phyloP scores from a whole-genome alignment of 805 yeast genomes.

The Schizosaccharomyces osmophilus region DNA sequence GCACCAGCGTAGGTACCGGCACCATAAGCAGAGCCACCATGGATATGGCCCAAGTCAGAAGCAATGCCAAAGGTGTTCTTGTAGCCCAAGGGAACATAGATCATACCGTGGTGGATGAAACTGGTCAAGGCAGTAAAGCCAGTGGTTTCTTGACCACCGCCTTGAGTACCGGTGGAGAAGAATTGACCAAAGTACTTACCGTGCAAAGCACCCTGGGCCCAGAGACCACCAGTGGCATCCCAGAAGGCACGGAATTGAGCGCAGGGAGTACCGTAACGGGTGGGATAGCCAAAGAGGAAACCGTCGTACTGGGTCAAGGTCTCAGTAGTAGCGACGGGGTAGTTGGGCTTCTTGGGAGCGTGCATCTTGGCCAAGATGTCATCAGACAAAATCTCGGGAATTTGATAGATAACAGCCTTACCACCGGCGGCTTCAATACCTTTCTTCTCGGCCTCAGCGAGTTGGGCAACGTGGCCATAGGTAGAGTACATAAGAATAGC shows the following conservation, averaged over 20 bases:
- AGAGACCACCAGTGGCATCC: slow-evolving; percentile 55
- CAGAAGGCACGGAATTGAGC: slow-evolving; percentile 56
- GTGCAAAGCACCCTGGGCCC: slow-evolving; percentile 49
- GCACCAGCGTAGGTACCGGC: slow-evolving; percentile 59
- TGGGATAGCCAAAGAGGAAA: slow-evolving; percentile 62
- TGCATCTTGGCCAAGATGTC: slow-evolving; percentile 32
- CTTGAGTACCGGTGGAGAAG: slow-evolving; percentile 46
- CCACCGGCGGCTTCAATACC: slow-evolving; percentile 54
- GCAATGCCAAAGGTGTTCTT: slow-evolving; percentile 28
- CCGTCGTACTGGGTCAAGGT: slow-evolving; percentile 48
- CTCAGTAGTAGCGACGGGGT: slow-evolving; percentile 39
- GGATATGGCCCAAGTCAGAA: slow-evolving; percentile 34
- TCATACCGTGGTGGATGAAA: slow-evolving; percentile 58
- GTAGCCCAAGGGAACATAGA: slow-evolving; percentile 62
- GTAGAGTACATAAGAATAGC: slow-evolving; percentile 44
- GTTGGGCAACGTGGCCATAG: slow-evolving; percentile 46
- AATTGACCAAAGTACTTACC: slow-evolving; percentile 59
- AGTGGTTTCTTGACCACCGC: slow-evolving; percentile 69
- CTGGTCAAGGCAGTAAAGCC: slow-evolving; percentile 36
- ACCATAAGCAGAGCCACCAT: slow-evolving; percentile 73
- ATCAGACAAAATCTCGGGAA: slow-evolving; percentile 47
- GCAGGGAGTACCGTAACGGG: slow-evolving; percentile 62
- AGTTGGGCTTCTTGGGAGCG: slow-evolving; percentile 35
- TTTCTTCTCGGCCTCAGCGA: slow-evolving; percentile 42
- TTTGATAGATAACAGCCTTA: slow-evolving; percentile 42